Evolutionary conservation across 2,329 filamentous ascomycete genomes (phyloP), one percentile per base, ranked within the genome.

Genomic region (Microdochium bolleyi): DNA sequence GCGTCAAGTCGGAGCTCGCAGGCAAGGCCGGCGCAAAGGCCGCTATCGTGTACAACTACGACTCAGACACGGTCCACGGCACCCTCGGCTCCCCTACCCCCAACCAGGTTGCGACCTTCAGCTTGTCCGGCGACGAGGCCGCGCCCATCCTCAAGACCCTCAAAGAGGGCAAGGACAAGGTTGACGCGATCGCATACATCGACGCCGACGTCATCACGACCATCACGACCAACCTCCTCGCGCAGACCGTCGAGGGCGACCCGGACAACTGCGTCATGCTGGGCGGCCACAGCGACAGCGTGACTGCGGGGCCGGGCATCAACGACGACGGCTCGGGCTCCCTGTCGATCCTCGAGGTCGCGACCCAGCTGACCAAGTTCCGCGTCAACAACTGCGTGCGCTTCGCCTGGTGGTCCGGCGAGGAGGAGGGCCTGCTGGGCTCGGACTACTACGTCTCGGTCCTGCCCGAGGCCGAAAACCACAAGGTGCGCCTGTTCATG

Each of bases 291-390:
- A 82, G 76, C 32, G 83, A 86, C 63, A 80, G 78, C 56, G 83
- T 86, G 16, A 63, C 72, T 0, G 83, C 79, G 51, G 83, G 84
- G 1, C 82, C 83, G 1, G 87, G 87, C 21, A 89, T 91, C 74
- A 91, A 91, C 66, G 87, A 91, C 60, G 85, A 91, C 61, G 87
- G 87, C 49, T 85, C 83, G 2, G 87, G 87, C 52, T 82, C 78
- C 32, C 61, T 83, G 52, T 77, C 80, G 0, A 70, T 86, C 4
- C 75, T 87, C 38, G 83, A 87, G 63, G 72, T 87, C 9, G 83
- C 83, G 1, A 76, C 73, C 2, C 80, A 83, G 57, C 70, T 86
- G 53, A 67, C 75, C 54, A 73, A 75, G 21, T 85, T 78, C 67
- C 68, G 66, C 32, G 80, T 85, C 59, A 79, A 79, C 64, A 86